These are phyloP conservation scores for Hymenoscyphus scutula DNA, from an alignment of 2,329 filamentous ascomycete species.

Conservation along the genomic window DNA sequence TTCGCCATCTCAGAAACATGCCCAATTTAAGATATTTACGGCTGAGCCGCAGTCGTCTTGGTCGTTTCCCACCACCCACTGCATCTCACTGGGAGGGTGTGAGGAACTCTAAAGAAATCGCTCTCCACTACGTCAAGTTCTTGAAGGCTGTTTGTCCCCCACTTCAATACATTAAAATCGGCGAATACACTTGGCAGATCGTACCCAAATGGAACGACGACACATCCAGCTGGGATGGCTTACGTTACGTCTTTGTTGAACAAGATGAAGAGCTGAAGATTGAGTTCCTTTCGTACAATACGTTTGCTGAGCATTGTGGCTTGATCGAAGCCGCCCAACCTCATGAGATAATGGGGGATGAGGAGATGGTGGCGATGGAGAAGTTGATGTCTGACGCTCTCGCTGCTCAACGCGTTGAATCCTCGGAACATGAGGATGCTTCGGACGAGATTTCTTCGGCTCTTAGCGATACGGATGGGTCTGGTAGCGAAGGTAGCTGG, in stretches of 20 bases:
- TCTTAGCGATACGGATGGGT: no score
- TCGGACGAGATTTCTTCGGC: no score
- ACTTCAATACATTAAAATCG: constrained; percentile 17
- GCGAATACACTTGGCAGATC: constrained; percentile 15
- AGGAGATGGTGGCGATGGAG: background rate
- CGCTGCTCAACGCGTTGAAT: background rate
- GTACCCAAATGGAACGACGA: constrained; percentile 2
- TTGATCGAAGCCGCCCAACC: background rate
- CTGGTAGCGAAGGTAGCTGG: no score
- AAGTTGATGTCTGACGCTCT: background rate
- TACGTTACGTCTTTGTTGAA: background rate
- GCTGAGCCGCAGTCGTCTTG: constrained; percentile 5
- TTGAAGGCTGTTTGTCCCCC: constrained; percentile 17
- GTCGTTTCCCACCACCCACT: constrained; percentile 12
- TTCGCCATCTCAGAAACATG: constrained; percentile 6
- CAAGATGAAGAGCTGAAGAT: background rate
- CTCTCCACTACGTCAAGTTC: constrained; percentile 15
- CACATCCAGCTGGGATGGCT: background rate
- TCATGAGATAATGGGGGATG: background rate
- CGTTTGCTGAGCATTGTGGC: background rate
- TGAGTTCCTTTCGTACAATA: background rate
- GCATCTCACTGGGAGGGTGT: constrained; percentile 14
- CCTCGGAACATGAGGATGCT: no score
- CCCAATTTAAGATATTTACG: constrained; percentile 13
- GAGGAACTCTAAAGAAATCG: constrained; percentile 9